Conservation (phyloP, 2,329 filamentous ascomycete species). For the Pestalotiopsis sp. region DNA sequence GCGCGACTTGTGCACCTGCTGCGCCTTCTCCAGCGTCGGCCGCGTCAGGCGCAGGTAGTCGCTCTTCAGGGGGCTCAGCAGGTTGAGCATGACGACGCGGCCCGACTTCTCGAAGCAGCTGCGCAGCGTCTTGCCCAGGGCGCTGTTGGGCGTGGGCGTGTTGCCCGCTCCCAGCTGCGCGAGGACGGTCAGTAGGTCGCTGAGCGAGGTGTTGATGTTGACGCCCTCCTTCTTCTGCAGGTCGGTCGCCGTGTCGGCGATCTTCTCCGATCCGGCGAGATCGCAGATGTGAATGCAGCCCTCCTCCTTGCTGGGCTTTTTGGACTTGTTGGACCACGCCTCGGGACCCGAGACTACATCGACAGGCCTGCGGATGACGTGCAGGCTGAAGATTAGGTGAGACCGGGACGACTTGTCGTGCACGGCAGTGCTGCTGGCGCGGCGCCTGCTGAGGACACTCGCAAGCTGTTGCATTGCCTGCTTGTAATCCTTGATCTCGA, state of each 20-base stretch:
- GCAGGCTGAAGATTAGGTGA: background rate
- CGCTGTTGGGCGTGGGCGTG: background rate
- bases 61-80: background rate
- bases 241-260: background rate
- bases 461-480: background rate
- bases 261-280: conserved; percentile 1
- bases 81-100: background rate
- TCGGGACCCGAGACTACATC: background rate
- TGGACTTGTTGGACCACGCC: no score
- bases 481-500: background rate
- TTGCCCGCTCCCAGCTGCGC: background rate
- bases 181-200: background rate
- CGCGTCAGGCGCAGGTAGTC: background rate
- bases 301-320: background rate
- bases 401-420: conserved; percentile 2
- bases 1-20: background rate
- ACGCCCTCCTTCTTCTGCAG: conserved; percentile 82
- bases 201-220: conserved; percentile 79
- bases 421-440: background rate
- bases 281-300: background rate
- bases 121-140: background rate
- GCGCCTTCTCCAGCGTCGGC: background rate
- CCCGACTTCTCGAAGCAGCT: background rate
- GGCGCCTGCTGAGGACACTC: background rate
- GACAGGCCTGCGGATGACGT: background rate